These are phyloP conservation scores for Leccinum solheimii DNA, from an alignment of 1,284 basidiomycete species.

Conservation along the genomic window DNA sequence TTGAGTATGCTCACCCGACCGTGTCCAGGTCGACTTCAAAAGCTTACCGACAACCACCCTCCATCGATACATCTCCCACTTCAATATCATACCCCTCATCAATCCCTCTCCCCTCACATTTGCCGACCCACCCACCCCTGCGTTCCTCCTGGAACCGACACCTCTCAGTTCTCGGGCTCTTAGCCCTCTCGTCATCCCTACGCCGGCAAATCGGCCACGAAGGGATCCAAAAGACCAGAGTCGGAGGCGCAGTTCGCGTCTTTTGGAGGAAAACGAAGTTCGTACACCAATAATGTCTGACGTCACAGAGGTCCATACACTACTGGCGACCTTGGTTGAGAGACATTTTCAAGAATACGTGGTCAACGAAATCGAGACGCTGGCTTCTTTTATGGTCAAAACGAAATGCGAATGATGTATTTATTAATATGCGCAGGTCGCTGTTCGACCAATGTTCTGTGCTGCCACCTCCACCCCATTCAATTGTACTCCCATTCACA, in stretches of 20 bases:
- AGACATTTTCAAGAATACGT: constrained; percentile 67
- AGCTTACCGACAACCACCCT: constrained; percentile 59
- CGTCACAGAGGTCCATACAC: constrained; percentile 59
- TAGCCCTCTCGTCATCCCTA: constrained; percentile 46
- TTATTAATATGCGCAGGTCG: constrained; percentile 23
- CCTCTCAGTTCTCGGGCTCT: constrained; percentile 48
- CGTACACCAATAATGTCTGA: constrained; percentile 68
- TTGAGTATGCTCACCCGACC: constrained; percentile 15
- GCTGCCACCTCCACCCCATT: constrained; percentile 4
- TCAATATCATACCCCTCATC: constrained; percentile 65
- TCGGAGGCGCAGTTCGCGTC: constrained; percentile 63
- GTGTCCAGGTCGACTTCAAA: constrained; percentile 65
- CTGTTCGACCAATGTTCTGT: constrained; percentile 15
- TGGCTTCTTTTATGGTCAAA: constrained; percentile 77
- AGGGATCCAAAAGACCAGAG: constrained; percentile 59
- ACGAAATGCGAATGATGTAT: constrained; percentile 47
- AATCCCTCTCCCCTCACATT: constrained; percentile 66
- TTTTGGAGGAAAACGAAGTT: constrained; percentile 59
- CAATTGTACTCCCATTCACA: constrained; percentile 22
- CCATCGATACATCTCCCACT: constrained; percentile 68
- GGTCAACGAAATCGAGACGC: constrained; percentile 73
- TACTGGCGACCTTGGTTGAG: constrained; percentile 66
- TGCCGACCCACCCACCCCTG: constrained; percentile 67
- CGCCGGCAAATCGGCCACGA: constrained; percentile 66
- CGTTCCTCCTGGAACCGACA: constrained; percentile 51